These are phyloP conservation scores for Paramecium primaurelia DNA, from an alignment of 73 alveolate species.

Conservation along the genomic window DNA sequence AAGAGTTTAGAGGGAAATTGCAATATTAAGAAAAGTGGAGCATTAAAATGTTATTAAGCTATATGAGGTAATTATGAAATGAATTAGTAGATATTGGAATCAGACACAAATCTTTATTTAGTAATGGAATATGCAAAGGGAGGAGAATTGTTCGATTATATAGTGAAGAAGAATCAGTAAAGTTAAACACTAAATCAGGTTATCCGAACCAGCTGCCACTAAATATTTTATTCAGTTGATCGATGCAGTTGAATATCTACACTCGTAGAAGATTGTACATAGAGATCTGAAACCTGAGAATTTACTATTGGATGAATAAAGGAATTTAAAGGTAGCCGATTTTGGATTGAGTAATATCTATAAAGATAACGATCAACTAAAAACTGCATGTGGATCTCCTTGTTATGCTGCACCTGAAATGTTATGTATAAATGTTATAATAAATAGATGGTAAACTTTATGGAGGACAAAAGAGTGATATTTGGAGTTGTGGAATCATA, in stretches of 20 bases:
- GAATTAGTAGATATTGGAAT: slow-evolving; percentile 61
- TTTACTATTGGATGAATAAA: slow-evolving; percentile 63
- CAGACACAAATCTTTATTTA: slow-evolving; percentile 72
- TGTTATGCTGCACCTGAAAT: slow-evolving; percentile 84
- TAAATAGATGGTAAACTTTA: slow-evolving; percentile 52
- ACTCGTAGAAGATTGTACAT: slow-evolving; percentile 67
- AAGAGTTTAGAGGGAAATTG: slow-evolving; percentile 50
- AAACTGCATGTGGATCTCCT: slow-evolving; percentile 80
- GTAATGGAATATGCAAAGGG: slow-evolving; percentile 87
- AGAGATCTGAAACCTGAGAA: slow-evolving; percentile 77
- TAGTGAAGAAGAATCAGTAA: slow-evolving; percentile 58
- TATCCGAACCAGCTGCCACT: background rate
- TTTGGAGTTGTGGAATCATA: slow-evolving; percentile 75
- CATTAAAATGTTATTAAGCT: slow-evolving; percentile 32
- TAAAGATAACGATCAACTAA: slow-evolving; percentile 52
- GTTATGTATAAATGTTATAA: slow-evolving; percentile 51
- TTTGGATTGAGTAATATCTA: slow-evolving; percentile 76
- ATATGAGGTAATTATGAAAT: slow-evolving; percentile 15
- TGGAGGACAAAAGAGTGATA: slow-evolving; percentile 64
- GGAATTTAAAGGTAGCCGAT: slow-evolving; percentile 71
- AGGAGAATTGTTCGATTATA: slow-evolving; percentile 86
- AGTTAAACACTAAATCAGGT: slow-evolving; percentile 60
- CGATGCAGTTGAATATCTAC: slow-evolving; percentile 71
- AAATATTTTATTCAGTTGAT: background rate
- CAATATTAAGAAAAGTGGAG: background rate